Evolutionary conservation across 495 filamentous ascomycete species (phyloP).

Genomic region (Cudoniella acicularis): DNA sequence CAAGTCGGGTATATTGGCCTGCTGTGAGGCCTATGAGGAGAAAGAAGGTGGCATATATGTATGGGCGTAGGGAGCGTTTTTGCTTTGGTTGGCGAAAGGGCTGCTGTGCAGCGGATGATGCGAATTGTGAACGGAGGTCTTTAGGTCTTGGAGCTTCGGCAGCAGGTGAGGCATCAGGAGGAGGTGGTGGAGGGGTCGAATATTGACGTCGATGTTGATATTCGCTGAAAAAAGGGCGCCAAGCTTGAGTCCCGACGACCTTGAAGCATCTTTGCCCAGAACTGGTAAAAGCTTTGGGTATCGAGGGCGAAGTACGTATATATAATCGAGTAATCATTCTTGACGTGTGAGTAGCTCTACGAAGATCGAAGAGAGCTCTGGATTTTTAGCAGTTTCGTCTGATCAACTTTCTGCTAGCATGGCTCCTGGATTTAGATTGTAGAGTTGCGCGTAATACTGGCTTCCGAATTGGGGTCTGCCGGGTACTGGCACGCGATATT

Average conservation of each 20-base stretch:
- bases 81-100: conserved; percentile 11
- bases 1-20: conserved; percentile 30
- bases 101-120: background rate
- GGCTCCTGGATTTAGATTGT: background rate
- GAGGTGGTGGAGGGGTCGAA: conserved; percentile 10
- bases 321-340: conserved; percentile 12
- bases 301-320: background rate
- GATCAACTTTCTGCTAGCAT: background rate
- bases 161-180: background rate
- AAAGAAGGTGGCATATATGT: conserved; percentile 30
- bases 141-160: conserved; percentile 2
- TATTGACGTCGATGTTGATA: background rate
- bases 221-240: too few relatives aligned
- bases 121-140: conserved; percentile 23
- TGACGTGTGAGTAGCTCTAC: background rate
- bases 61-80: conserved; percentile 20
- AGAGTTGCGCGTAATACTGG: too few relatives aligned
- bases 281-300: background rate
- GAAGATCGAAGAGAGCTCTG: background rate
- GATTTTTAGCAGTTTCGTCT: background rate
- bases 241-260: background rate
- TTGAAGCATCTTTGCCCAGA: background rate
- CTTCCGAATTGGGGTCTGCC: too few relatives aligned
- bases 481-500: too few relatives aligned
- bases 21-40: conserved; percentile 33